A percentile compares a stretch with the other conserved stretches of the same genome.
Conservation (phyloP, 768 basidiomycete species). For the Mycena maculata region DNA sequence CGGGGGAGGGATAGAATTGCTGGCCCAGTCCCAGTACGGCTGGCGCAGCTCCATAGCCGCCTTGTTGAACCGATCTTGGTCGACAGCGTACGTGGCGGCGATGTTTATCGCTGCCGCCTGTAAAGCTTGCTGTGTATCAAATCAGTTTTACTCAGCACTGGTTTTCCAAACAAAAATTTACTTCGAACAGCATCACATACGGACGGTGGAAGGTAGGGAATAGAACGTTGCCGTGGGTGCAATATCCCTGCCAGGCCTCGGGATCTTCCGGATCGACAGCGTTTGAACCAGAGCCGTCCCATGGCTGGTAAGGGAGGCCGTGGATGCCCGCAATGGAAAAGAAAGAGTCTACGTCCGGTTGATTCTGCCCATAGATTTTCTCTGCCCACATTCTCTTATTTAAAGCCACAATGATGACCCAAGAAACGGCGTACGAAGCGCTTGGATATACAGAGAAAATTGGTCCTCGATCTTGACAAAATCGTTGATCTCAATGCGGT, state of each 20-base stretch:
- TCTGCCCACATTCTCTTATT: constrained; percentile 34
- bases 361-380: constrained; percentile 43
- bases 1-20: constrained; percentile 49
- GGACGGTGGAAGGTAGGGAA: constrained; percentile 71
- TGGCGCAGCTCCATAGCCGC: constrained; percentile 52
- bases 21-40: constrained; percentile 68
- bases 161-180: constrained; percentile 34
- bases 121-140: constrained; percentile 61
- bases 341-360: constrained; percentile 50
- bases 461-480: constrained; percentile 55
- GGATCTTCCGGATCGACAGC: constrained; percentile 37
- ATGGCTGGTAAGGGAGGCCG: constrained; percentile 58
- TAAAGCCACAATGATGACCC: not conserved
- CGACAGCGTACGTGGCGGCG: constrained; percentile 53
- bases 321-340: constrained; percentile 64
- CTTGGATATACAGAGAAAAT: constrained; percentile 65
- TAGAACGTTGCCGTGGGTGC: constrained; percentile 63
- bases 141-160: not conserved
- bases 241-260: constrained; percentile 59
- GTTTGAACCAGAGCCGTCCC: constrained; percentile 53
- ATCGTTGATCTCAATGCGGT: constrained; percentile 57
- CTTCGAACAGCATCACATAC: constrained; percentile 63
- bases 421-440: constrained; percentile 51
- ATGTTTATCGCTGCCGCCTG: constrained; percentile 53
- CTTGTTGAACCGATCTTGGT: constrained; percentile 44